Percentiles rank a stretch among this genome's conserved stretches.
Evolutionary conservation across 352 stramenopile genomes (phyloP).

Genomic region (Pythium plurisporium): DNA sequence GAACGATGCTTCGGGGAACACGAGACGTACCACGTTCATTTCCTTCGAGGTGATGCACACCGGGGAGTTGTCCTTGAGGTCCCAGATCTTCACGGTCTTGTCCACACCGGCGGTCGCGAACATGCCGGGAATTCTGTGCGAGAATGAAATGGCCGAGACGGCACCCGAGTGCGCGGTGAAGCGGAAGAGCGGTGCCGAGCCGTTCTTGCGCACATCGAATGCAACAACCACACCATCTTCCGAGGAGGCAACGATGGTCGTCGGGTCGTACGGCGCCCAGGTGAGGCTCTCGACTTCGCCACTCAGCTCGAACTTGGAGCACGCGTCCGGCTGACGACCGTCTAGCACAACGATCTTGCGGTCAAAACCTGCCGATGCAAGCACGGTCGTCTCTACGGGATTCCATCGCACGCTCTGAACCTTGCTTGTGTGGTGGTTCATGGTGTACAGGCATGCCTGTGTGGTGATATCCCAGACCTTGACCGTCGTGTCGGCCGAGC

Average conservation of each 20-base stretch:
- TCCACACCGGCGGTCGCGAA: conserved; percentile 95
- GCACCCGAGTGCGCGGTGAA: conserved; percentile 90
- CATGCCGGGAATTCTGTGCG: conserved; percentile 86
- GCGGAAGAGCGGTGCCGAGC: conserved; percentile 87
- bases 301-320: conserved; percentile 75
- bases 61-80: conserved; percentile 73
- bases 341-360: conserved; percentile 92
- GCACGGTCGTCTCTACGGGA: conserved; percentile 93
- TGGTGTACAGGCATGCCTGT: conserved; percentile 92
- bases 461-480: conserved; percentile 96
- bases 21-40: conserved; percentile 86
- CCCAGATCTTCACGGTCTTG: conserved; percentile 98
- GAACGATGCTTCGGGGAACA: no score
- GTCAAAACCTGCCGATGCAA: conserved; percentile 96
- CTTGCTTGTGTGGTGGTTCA: conserved; percentile 98
- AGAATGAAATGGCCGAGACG: conserved; percentile 86
- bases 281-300: conserved; percentile 89
- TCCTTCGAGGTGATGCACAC: conserved; percentile 87
- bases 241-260: conserved; percentile 90
- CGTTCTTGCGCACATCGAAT: conserved; percentile 96
- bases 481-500: conserved; percentile 96
- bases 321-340: conserved; percentile 79
- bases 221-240: conserved; percentile 94
- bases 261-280: conserved; percentile 92
- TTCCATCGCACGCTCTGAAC: conserved; percentile 97